Evolutionary conservation across 805 yeast species (phyloP), one percentile per base, ranked within the genome.

Genomic region (Lipomyces mesembrius): DNA sequence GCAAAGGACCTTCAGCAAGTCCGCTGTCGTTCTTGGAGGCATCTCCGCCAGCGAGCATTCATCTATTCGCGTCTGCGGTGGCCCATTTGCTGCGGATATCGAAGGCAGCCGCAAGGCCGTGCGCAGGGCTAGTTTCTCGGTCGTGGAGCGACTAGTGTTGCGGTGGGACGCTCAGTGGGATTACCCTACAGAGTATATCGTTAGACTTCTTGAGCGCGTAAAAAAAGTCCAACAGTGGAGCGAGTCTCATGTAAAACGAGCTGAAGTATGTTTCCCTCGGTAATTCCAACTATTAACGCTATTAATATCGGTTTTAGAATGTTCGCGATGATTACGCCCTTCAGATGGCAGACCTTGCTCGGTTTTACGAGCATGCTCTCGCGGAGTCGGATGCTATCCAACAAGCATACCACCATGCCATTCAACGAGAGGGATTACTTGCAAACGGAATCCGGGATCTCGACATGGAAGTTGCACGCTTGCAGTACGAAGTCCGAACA

Each of bases 401-500:
- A 64, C 67, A 66, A 20, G 62, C 64, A 49, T 62, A 69, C 61
- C 63, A 75, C 60, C 58, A 57, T 57, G 61, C 66, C 57, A 61
- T 66, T 62, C 66, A 72, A 63, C 64, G 72, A 68, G 65, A 66
- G 67, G 69, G 55, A 65, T 75, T 49, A 60, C 72, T 63, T 59
- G 70, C 67, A 66, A 71, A 49, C 14, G 76, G 79, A 7, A 74
- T 77, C 35, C 84, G 83, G 66, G 89, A 87, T 66, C 78, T 87
- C 20, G 84, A 83, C 60, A 83, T 87, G 8, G 77, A 85, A 60
- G 83, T 85, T 43, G 87, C 90, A 2, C 80, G 88, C 68, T 75
- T 90, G 60, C 85, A 86, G 71, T 90, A 90, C 75, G 94, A 90
- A 74, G 79, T 87, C 57, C 77, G 89, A 25, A 78, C 87, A 54